phyloP scores from a whole-genome alignment of 2,329 filamentous ascomycete species.

The Aspergillus pseudotamarii region DNA sequence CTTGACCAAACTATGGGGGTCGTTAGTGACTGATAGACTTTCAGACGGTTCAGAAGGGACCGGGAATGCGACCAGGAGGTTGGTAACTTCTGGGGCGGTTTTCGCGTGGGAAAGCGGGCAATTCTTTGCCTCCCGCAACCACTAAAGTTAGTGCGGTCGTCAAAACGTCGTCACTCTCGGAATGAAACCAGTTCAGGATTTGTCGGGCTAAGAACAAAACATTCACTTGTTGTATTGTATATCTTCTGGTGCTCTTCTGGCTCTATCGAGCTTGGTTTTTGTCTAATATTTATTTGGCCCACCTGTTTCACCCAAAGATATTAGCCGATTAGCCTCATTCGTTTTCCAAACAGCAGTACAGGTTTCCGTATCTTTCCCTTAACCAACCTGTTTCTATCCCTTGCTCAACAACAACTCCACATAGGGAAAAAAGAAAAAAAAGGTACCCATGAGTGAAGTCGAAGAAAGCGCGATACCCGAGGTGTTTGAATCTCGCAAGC shows the following conservation, averaged over 20 bases:
- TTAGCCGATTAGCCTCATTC: neutral
- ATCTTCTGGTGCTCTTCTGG: neutral
- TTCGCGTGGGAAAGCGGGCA: constrained; percentile 27
- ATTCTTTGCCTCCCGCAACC: constrained; percentile 22
- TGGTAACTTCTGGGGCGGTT: constrained; percentile 31
- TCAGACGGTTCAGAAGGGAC: constrained; percentile 21
- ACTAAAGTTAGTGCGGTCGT: constrained; percentile 23
- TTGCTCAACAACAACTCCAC: neutral
- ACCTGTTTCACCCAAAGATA: neutral
- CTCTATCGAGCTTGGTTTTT: neutral
- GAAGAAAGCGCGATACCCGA: constrained; percentile 25
- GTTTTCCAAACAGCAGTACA: neutral
- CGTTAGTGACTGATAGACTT: constrained; percentile 26
- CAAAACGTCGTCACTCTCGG: constrained; percentile 9
- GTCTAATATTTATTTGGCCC: neutral
- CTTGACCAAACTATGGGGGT: constrained; percentile 14
- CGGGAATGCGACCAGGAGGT: constrained; percentile 25
- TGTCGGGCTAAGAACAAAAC: constrained; percentile 8
- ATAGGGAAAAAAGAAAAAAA: neutral
- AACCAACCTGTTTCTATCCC: neutral
- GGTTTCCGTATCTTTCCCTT: neutral
- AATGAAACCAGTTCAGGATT: constrained; percentile 17
- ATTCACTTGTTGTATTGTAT: constrained; percentile 9
- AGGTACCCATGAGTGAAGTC: constrained; percentile 7
- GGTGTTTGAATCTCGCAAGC: constrained; percentile 65